Evolutionary conservation across 148 eudicot genomes (phyloP).

Genomic region (Pouteria glomerata): DNA sequence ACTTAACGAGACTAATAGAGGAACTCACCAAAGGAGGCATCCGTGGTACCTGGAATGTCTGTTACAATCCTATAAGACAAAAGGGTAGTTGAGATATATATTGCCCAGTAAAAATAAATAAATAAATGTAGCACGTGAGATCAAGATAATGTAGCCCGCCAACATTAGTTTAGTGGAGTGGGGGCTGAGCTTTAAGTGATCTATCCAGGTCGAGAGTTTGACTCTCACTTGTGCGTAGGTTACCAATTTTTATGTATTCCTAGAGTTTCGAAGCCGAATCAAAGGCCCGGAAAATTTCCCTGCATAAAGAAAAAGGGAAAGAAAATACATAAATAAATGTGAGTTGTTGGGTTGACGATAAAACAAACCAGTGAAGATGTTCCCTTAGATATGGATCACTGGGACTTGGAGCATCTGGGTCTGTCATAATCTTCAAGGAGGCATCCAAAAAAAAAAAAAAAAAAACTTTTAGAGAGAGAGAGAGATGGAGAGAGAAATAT

Average conservation of each 20-base stretch:
- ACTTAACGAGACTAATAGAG: too few species aligned
- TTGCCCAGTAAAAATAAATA: too few species aligned
- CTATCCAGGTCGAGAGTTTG: too few species aligned
- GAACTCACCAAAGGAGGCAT: slow-evolving; percentile 68
- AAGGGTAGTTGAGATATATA: not conserved
- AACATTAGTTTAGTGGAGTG: too few species aligned
- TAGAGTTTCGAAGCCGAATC: too few species aligned
- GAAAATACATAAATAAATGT: not conserved
- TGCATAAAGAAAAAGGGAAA: not conserved
- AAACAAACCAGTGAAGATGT: slow-evolving; percentile 76
- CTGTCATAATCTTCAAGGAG: slow-evolving; percentile 64
- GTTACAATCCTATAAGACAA: slow-evolving; percentile 68
- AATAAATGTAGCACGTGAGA: too few species aligned
- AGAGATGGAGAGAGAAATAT: not conserved
- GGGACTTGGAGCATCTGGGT: slow-evolving; percentile 93
- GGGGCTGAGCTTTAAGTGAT: too few species aligned
- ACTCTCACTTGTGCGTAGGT: too few species aligned
- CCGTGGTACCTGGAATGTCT: slow-evolving; percentile 91
- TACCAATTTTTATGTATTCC: too few species aligned
- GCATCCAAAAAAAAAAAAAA: not conserved
- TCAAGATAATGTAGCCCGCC: too few species aligned
- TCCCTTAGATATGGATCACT: slow-evolving; percentile 83
- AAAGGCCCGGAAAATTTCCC: too few species aligned
- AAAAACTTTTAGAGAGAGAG: not conserved
- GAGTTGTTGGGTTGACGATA: too few species aligned